Evolutionary conservation across 2,329 filamentous ascomycete species (phyloP).

Genomic region (Neonectria sp.): DNA sequence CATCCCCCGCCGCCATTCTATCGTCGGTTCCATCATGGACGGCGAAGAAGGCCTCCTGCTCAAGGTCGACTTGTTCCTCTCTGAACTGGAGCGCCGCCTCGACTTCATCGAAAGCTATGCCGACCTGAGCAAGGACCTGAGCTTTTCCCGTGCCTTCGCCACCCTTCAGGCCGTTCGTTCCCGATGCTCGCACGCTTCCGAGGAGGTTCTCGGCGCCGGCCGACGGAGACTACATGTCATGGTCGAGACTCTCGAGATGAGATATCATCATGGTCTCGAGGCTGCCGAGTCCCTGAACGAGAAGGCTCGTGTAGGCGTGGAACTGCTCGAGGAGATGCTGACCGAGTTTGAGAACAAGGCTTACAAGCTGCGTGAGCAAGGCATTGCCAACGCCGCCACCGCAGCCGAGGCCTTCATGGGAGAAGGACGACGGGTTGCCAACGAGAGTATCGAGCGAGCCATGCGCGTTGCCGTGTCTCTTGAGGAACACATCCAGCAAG

Average conservation of each 20-base stretch:
- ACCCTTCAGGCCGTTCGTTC: conserved; percentile 90
- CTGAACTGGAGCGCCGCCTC: conserved; percentile 87
- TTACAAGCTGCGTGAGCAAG: conserved; percentile 83
- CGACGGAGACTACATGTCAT: conserved; percentile 87
- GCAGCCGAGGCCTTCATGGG: conserved; percentile 82
- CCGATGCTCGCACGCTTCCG: conserved; percentile 90
- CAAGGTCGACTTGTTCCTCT: conserved; percentile 84
- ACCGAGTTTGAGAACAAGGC: conserved; percentile 88
- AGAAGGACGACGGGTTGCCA: conserved; percentile 84
- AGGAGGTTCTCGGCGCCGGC: conserved; percentile 90
- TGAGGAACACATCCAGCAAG: conserved; percentile 87
- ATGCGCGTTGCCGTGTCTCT: conserved; percentile 85
- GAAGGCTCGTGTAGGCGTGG: conserved; percentile 90
- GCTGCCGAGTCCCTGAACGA: conserved; percentile 91
- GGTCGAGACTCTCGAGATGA: conserved; percentile 90
- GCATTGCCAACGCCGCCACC: conserved; percentile 76
- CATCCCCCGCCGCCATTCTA: conserved; percentile 69
- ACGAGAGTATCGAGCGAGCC: conserved; percentile 84
- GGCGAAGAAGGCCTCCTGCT: conserved; percentile 73
- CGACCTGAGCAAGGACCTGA: conserved; percentile 85
- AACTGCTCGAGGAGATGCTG: conserved; percentile 87
- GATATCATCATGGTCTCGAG: conserved; percentile 88
- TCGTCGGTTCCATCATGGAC: conserved; percentile 74
- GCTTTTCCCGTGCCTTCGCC: conserved; percentile 86
- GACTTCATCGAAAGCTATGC: conserved; percentile 92